A percentile compares a stretch with the other conserved stretches of the same genome.
Conservation (phyloP, 805 yeast genomes). For the Cyberlindnera nakhonratchasimensis region DNA sequence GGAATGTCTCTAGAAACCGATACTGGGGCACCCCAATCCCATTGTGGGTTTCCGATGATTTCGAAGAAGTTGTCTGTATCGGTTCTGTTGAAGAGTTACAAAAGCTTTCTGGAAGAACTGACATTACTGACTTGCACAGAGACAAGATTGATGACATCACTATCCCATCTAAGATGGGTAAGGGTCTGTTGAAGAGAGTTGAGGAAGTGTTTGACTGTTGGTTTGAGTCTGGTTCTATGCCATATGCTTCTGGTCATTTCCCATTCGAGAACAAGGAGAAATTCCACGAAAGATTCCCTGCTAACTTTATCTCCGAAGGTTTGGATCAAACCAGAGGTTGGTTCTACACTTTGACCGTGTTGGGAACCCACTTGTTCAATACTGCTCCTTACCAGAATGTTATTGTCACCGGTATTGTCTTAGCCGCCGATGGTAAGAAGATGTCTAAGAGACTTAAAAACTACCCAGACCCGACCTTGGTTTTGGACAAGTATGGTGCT, state of each 20-base stretch:
- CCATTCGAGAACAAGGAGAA: slow-evolving; percentile 84
- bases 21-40: slow-evolving; percentile 99
- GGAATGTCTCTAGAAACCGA: slow-evolving; percentile 98
- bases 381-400: slow-evolving; percentile 93
- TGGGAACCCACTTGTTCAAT: slow-evolving; percentile 92
- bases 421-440: slow-evolving; percentile 98
- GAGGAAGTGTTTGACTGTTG: slow-evolving; percentile 99
- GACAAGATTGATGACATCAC: slow-evolving; percentile 88
- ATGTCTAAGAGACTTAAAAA: slow-evolving; percentile 98
- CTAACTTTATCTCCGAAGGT: slow-evolving; percentile 97
- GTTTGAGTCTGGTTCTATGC: slow-evolving; percentile 99
- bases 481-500: slow-evolving; percentile 89
- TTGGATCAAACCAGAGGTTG: slow-evolving; percentile 99
- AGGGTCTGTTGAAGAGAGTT: slow-evolving; percentile 81
- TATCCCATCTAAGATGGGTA: slow-evolving; percentile 88
- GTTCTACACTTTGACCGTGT: slow-evolving; percentile 94
- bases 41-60: slow-evolving; percentile 93
- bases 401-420: slow-evolving; percentile 92
- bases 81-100: slow-evolving; percentile 88
- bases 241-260: slow-evolving; percentile 93
- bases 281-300: slow-evolving; percentile 82
- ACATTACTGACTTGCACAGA: slow-evolving; percentile 90
- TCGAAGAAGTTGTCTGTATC: slow-evolving; percentile 86
- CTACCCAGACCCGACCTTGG: slow-evolving; percentile 89
- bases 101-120: slow-evolving; percentile 75